Evolutionary conservation across 2,329 filamentous ascomycete species (phyloP).

Genomic region (Pseudogymnoascus sp.): DNA sequence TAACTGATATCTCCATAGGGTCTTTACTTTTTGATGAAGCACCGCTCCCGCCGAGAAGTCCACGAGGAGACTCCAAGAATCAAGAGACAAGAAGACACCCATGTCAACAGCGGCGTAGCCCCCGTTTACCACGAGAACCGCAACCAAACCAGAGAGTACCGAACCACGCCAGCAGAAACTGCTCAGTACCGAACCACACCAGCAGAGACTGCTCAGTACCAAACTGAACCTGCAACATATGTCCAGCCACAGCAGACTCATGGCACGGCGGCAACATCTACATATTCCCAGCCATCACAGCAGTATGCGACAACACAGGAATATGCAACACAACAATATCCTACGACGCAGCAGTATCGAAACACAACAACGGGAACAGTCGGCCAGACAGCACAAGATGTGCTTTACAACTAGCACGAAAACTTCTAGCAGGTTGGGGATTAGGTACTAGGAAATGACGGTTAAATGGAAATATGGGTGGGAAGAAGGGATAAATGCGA

Average conservation of each 20-base stretch:
- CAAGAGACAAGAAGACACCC: neutral
- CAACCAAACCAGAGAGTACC: neutral
- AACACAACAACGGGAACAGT: neutral
- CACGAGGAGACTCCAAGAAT: neutral
- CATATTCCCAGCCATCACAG: neutral
- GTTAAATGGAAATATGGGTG: neutral
- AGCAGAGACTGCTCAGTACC: neutral
- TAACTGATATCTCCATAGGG: neutral
- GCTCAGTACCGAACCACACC: neutral
- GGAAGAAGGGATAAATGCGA: neutral
- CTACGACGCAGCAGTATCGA: neutral
- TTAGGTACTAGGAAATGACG: neutral
- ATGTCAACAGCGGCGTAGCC: neutral
- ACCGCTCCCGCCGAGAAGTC: neutral
- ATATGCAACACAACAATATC: neutral
- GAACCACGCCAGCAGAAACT: neutral
- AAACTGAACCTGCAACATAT: neutral
- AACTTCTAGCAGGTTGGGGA: neutral
- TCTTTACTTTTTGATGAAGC: neutral
- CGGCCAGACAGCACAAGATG: neutral
- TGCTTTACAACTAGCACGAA: neutral
- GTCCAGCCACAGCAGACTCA: neutral
- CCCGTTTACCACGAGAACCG: constrained; percentile 1
- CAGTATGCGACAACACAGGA: neutral
- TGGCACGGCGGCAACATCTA: neutral